Conservation (phyloP, 2,329 filamentous ascomycete genomes). For the Calonectria crousiana region DNA sequence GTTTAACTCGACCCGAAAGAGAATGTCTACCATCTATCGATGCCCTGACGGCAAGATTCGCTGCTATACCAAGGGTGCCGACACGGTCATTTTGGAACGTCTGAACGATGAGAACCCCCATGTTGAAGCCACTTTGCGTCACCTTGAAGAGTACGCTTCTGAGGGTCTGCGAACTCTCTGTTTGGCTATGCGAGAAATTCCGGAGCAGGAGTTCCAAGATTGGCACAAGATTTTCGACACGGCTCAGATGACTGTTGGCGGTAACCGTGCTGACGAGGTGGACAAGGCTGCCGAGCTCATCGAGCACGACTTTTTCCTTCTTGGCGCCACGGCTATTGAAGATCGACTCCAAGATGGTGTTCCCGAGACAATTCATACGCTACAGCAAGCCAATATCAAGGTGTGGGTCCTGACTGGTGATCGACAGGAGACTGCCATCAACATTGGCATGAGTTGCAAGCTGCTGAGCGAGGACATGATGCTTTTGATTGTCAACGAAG, state of each 20-base stretch:
- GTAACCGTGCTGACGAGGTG: conserved; percentile 92
- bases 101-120: conserved; percentile 86
- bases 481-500: conserved; percentile 94
- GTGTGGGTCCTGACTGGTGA: conserved; percentile 98
- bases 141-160: conserved; percentile 98
- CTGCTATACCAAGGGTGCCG: conserved; percentile 95
- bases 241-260: conserved; percentile 89
- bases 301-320: conserved; percentile 89
- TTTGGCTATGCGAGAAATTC: conserved; percentile 91
- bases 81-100: conserved; percentile 96
- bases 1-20: conserved; percentile 93
- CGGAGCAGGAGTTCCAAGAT: conserved; percentile 88
- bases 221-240: conserved; percentile 91
- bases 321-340: conserved; percentile 97
- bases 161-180: conserved; percentile 96
- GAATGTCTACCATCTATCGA: conserved; percentile 97
- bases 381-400: conserved; percentile 97
- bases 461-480: conserved; percentile 99
- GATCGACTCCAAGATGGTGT: conserved; percentile 97
- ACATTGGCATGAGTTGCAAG: conserved; percentile 99
- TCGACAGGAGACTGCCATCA: conserved; percentile 98
- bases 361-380: conserved; percentile 96
- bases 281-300: conserved; percentile 98
- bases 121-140: conserved; percentile 89
- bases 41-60: conserved; percentile 96